These are phyloP conservation scores for Neoascochyta sp. DNA, from an alignment of 2,329 filamentous ascomycete species.

Conservation along the genomic window DNA sequence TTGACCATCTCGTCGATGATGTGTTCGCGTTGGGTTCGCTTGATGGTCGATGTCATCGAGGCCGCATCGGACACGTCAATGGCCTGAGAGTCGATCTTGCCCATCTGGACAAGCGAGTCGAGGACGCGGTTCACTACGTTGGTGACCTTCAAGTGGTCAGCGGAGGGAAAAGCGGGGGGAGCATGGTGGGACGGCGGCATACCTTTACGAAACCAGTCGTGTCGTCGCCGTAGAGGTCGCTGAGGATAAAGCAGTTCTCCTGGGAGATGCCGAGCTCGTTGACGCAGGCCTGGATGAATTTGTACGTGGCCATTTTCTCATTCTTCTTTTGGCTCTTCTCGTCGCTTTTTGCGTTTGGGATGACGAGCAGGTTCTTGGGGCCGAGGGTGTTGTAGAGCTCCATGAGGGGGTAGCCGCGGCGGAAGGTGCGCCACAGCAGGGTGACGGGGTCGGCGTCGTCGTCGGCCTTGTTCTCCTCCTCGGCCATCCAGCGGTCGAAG, in stretches of 20 bases:
- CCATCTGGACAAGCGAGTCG: constrained; percentile 75
- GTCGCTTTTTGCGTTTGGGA: constrained; percentile 60
- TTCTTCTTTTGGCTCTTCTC: constrained; percentile 62
- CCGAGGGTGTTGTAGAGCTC: constrained; percentile 83
- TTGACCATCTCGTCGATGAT: constrained; percentile 89
- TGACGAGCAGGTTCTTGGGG: constrained; percentile 63
- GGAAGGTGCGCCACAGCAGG: constrained; percentile 82
- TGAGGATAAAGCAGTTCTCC: constrained; percentile 85
- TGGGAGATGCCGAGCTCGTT: constrained; percentile 74
- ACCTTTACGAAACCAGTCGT: constrained; percentile 97
- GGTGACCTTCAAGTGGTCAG: constrained; percentile 58
- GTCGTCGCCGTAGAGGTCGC: constrained; percentile 86
- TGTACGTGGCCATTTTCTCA: constrained; percentile 84
- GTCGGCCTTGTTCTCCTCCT: constrained; percentile 67
- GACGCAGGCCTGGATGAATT: constrained; percentile 86
- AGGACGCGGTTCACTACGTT: constrained; percentile 90
- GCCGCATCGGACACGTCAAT: constrained; percentile 51
- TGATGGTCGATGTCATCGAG: constrained; percentile 43
- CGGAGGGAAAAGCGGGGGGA: constrained; percentile 1
- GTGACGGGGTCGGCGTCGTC: constrained; percentile 78
- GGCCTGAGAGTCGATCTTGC: constrained; percentile 54
- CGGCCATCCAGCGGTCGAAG: constrained; percentile 70
- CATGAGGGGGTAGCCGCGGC: constrained; percentile 78
- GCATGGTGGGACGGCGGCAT: constrained; percentile 2
- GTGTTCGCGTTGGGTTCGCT: constrained; percentile 74